Base-by-base conservation (phyloP, 2,329 filamentous ascomycete species). In the Aspergillus awamori region DNA sequence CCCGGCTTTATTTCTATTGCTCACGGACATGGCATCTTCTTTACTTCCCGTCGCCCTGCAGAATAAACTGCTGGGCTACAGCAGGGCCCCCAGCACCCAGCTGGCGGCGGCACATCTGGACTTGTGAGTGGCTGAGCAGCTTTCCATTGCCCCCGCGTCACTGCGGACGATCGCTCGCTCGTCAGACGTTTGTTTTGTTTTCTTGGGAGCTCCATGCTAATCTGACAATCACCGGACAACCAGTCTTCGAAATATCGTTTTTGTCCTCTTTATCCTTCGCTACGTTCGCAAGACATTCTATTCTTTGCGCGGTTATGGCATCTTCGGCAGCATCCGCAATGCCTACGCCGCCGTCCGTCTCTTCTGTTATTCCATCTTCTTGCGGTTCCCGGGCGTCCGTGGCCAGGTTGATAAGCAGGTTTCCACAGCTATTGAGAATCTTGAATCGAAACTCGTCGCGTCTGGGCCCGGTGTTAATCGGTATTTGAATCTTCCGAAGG, bases 301-400 rank as follows among this genome's bases (percentile, higher is more conserved):
- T 80, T 91, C 95, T 73, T 84, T 98, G 68, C 92, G 91, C 72
- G 95, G 95, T 68, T 92, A 95, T 74, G 95, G 95, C 67, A 77
- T 95, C 70, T 79, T 96, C 73, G 94, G 94, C 65, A 91, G 91
- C 61, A 72, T 92, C 63, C 81, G 86, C 71, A 88, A 94, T 77
- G 79, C 91, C 64, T 97, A 95, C 81, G 81, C 83, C 64, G 84
- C 88, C 65, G 73, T 89, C 64, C 89, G 89, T 65, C 87, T 92
- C 65, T 86, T 88, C 63, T 82, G 90, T 54, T 99, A 96, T 77
- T 91, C 91, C 63, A 84, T 92, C 73, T 95, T 99, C 81, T 84
- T 99, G 51, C 87, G 88, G 63, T 85, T 92, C 33, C 95, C 95
- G 1, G 93, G 93, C 59, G 92, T 99, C 56, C 91, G 92, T 68